A percentile compares a stretch with the other conserved stretches of the same genome.
phyloP scores from a whole-genome alignment of 2,329 filamentous ascomycete species.

The Colletotrichum ledebouriae region DNA sequence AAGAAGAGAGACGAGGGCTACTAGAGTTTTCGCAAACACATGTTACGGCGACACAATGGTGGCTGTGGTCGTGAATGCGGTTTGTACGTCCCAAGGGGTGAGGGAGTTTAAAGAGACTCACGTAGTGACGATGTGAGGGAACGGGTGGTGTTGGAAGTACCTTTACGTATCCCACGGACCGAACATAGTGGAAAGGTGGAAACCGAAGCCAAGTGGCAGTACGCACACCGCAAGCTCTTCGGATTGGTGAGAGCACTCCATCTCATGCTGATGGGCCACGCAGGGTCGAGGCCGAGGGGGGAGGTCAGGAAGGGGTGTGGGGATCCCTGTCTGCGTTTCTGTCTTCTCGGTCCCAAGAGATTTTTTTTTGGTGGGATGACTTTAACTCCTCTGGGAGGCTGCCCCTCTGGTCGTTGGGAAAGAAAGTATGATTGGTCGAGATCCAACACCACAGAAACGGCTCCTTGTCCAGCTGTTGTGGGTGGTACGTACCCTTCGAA shows the following conservation, averaged over 20 bases:
- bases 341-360: slow-evolving; percentile 13
- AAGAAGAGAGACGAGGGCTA: slow-evolving; percentile 24
- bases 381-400: slow-evolving; percentile 13
- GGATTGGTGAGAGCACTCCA: slow-evolving; percentile 16
- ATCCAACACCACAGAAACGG: slow-evolving; percentile 16
- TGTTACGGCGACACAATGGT: slow-evolving; percentile 30
- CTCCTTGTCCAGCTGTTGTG: slow-evolving; percentile 9
- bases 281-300: slow-evolving; percentile 18
- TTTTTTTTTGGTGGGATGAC: slow-evolving; percentile 41
- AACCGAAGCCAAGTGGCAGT: slow-evolving; percentile 31
- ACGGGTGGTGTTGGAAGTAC: slow-evolving; percentile 23
- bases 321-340: slow-evolving; percentile 27
- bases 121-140: slow-evolving; percentile 41
- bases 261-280: slow-evolving; percentile 11
- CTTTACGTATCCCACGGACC: slow-evolving; percentile 7
- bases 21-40: slow-evolving; percentile 32
- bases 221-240: slow-evolving; percentile 33
- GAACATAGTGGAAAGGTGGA: slow-evolving; percentile 22
- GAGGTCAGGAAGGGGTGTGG: slow-evolving; percentile 30
- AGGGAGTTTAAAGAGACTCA: slow-evolving; percentile 9
- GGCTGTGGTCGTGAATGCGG: not conserved
- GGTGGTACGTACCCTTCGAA: not conserved
- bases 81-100: slow-evolving; percentile 35
- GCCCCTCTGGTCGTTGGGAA: slow-evolving; percentile 34
- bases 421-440: slow-evolving; percentile 19